phyloP scores from a whole-genome alignment of 2,329 filamentous ascomycete species.

The Colletotrichum navitas region DNA sequence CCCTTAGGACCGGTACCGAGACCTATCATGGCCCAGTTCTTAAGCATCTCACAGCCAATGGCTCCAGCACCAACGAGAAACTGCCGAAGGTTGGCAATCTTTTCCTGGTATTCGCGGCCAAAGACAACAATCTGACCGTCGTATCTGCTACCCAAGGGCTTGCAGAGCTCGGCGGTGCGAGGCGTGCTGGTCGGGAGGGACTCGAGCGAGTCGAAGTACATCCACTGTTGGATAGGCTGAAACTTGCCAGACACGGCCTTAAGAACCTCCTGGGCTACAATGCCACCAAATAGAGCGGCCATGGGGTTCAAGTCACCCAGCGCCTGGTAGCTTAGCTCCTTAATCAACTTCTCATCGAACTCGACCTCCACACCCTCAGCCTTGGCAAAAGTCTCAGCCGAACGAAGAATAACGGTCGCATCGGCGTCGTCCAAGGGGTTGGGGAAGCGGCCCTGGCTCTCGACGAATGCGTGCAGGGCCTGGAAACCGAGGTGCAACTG shows the following conservation, averaged over 20 bases:
- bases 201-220: slow-evolving; percentile 99
- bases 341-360: slow-evolving; percentile 91
- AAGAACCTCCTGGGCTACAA: slow-evolving; percentile 92
- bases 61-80: slow-evolving; percentile 97
- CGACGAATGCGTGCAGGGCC: slow-evolving; percentile 87
- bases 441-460: slow-evolving; percentile 81
- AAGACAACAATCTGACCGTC: slow-evolving; percentile 98
- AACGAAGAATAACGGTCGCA: slow-evolving; percentile 80
- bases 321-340: slow-evolving; percentile 94
- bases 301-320: slow-evolving; percentile 91
- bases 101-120: slow-evolving; percentile 92
- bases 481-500: slow-evolving; percentile 95
- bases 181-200: slow-evolving; percentile 82
- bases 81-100: slow-evolving; percentile 88
- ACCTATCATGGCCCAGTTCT: slow-evolving; percentile 99
- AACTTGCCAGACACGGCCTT: slow-evolving; percentile 99
- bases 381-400: slow-evolving; percentile 80
- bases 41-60: slow-evolving; percentile 98
- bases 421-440: slow-evolving; percentile 87
- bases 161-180: slow-evolving; percentile 89
- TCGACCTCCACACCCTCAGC: slow-evolving; percentile 85
- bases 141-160: slow-evolving; percentile 86
- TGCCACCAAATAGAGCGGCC: slow-evolving; percentile 94
- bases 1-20: slow-evolving; percentile 89
- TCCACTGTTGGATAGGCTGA: slow-evolving; percentile 92